Base-by-base conservation (phyloP, 176 grass and related monocot species). In the Typha latifolia region DNA sequence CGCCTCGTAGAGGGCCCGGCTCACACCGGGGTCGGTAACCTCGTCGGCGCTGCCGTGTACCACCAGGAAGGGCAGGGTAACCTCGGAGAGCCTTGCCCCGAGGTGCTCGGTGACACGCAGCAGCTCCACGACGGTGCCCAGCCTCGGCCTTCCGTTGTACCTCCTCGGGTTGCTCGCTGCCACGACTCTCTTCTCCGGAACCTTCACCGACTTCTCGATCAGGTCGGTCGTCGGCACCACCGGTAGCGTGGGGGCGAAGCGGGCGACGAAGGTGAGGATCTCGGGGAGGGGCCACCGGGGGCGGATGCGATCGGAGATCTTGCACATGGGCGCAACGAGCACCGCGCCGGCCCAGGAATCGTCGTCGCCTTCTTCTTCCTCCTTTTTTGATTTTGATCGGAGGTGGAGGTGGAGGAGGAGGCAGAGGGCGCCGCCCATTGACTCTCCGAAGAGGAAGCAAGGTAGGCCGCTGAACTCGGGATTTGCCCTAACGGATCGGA, bases 311-410 rank as follows among this genome's bases (percentile, higher is more conserved):
- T 96, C 88, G 22, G 88, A 91, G 77, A 96, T 96, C 85, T 23
- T 85, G 80, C 92, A 96, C 88, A 91, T 96, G 47, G 92, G 92
- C 5, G 88, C 88, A 5, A 96, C 92, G 4, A 96, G 92, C 7
- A 96, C 85, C 32, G 82, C 82, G 16, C 92, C 92, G 1, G 77
- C 77, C 92, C 92, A 96, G 34, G 34, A 37, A 31, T 77, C 80
- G 1, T 49, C 78, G 2, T 80, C 4, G 4, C 5, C 32, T 34
- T 37, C 34, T 37, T 37, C 34, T 37, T 37, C 34, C 7, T 37
- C 34, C 34, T 37, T 37, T 37, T 7, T 37, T 7, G 7, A 6
- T 37, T 37, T 37, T 37, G 34, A 37, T 6, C 7, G 34, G 34
- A 37, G 34, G 53, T 66, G 78, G 68, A 96, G 84, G 69, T 96